Base-by-base conservation (phyloP, 768 basidiomycete genomes). In the Botryobasidium botryosum region DNA sequence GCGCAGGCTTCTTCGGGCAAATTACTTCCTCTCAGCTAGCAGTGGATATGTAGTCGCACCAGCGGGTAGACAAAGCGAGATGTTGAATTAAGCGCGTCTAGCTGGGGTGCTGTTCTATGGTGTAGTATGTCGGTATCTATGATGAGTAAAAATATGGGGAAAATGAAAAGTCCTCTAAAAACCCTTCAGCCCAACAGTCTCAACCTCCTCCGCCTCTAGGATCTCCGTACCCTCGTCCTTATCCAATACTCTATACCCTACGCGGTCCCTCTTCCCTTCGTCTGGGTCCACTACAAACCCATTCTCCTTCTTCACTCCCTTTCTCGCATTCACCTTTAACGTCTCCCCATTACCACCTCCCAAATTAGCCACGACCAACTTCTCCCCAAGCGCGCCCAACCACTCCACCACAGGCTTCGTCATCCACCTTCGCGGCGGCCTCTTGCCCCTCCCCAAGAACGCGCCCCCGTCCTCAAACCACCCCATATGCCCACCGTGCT, bases 261-360 rank as follows among this genome's bases (percentile, higher is more conserved):
- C 40, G 12, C 25, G 20, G 29, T 42, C 40, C 20, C 29, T 42
- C 23, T 27, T n/a, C n/a, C n/a, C n/a, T n/a, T n/a, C n/a, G n/a
- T n/a, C 40, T 29, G 8, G 13, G 25, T 50, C 49, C 17, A 49
- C 17, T 12, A 50, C 49, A 32, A 50, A 50, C 24, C 49, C 49
- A 28, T 50, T 41, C 23, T 32, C 26, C 13, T 25, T 38, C 12
- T 26, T 28, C 23, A 8, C 24, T 13, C 23, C 24, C 12, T 24
- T 28, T 24, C 40, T 13, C 23, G 10, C n/a, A n/a, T n/a, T n/a
- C 23, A 29, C 40, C 28, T 39, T 47, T n/a, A n/a, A n/a, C 31
- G 8, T 33, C 8, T 33, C 17, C 31, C 31, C 31, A 33, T 8
- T 8, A 8, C 17, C 23, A 29, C 23, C 40, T 26, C 12, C 20